phyloP scores from a whole-genome alignment of 805 yeast species.

The Starmerella tilneyi region DNA sequence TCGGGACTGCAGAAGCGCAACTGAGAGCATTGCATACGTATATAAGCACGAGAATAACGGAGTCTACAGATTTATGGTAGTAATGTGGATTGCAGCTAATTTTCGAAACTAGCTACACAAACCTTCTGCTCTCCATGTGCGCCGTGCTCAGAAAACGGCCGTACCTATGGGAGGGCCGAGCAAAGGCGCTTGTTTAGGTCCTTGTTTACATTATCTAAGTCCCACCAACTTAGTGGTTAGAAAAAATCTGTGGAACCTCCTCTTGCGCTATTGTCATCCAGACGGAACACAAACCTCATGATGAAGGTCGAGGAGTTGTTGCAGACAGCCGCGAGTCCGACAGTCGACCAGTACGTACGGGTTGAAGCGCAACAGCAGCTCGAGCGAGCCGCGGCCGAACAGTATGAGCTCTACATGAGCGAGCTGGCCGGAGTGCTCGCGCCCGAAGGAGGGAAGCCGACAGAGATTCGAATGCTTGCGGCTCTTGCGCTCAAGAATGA shows the following conservation, averaged over 20 bases:
- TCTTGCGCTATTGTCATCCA: conserved; percentile 7
- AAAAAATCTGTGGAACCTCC: conserved; percentile 7
- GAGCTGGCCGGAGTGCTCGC: conserved; percentile 62
- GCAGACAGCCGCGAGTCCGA: conserved; percentile 24
- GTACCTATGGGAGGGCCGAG: too few relatives aligned
- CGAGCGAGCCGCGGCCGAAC: conserved; percentile 55
- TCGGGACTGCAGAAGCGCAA: too few relatives aligned
- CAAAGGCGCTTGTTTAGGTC: conserved; percentile 11
- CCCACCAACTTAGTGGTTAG: conserved; percentile 6
- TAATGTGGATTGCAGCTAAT: too few relatives aligned
- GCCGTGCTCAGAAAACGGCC: too few relatives aligned
- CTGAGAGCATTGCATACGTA: too few relatives aligned
- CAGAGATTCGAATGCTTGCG: conserved; percentile 86
- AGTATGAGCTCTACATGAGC: conserved; percentile 62
- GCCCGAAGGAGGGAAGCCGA: conserved; percentile 39
- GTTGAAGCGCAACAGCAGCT: conserved; percentile 38
- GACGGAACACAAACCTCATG: neutral
- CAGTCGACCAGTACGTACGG: conserved; percentile 19
- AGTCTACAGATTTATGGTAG: too few relatives aligned
- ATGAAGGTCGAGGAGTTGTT: conserved; percentile 23
- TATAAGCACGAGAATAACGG: too few relatives aligned
- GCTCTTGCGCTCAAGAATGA: conserved; percentile 81
- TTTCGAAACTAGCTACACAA: too few relatives aligned
- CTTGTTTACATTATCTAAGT: conserved; percentile 19
- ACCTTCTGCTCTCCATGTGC: too few relatives aligned